Base-by-base conservation (phyloP, 225 moss, liverwort and hornwort species). In the Marchantia polymorpha region DNA sequence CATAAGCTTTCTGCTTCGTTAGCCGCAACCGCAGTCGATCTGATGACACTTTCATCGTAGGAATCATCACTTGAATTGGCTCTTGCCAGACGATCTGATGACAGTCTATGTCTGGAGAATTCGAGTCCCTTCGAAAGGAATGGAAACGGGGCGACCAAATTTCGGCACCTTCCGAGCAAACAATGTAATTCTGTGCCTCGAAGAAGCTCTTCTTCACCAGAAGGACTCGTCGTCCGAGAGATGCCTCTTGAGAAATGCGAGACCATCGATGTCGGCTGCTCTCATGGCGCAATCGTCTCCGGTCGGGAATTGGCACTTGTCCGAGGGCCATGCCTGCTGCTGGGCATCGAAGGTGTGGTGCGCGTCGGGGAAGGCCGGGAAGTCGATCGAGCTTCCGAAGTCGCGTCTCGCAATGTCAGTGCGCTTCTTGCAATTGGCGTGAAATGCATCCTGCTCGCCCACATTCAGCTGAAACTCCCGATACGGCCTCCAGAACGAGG, bases 401-500 rank as follows among this genome's bases (percentile, higher is more conserved):
- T 61, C 58, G 16, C 51, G 56, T n/a, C 66, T 77, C 6, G 81
- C 87, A 52, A 69, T 15, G 11, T 77, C 74, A 55, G 59, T 81
- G 0, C 91, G 89, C 19, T 76, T 78, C 1, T 84, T 39, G 80
- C 89, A 89, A 7, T 89, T 87, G 8, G 30, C 7, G 52, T 84
- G 80, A 59, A 88, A 88, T 10, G 75, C 81, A 16, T 92, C 91
- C 7, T 74, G 77, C 22, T 63, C 72, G 13, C 91, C 91, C 67
- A 92, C 81, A 59, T 90, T 86, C 30, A 90, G 81, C 67, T 87
- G 85, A 69, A 92, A 79, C 59, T 77, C 69, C 76, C 75, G 70
- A 61, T 63, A 63, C 29, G 91, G 91, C 22, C 90, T 83, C 90
- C 91, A 92, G 80, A 84, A 92, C 73, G 90, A 90, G 64, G 52